Evolutionary conservation across 495 filamentous ascomycete genomes (phyloP), one percentile per base, ranked within the genome.

Genomic region (Aspergillus steynii): DNA sequence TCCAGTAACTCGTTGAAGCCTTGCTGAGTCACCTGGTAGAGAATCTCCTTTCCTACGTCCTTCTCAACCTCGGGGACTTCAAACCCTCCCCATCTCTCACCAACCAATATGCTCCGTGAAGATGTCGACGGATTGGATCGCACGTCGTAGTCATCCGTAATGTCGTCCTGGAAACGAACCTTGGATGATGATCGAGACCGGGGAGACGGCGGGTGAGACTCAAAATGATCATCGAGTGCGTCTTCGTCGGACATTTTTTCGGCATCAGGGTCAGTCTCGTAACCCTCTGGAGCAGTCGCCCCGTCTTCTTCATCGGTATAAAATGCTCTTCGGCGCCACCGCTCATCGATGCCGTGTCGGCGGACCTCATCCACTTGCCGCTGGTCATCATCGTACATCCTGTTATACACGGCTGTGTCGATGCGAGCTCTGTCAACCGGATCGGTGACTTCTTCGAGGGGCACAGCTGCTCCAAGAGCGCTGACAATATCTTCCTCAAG

Each of bases 1-100:
- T 97, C 91, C 5, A 99, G 83, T 4, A 98, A 78, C 71, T 98
- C 92, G 68, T 97, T 97, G 72, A 96, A 88, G 1, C 90, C 92
- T 68, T 96, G 88, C 67, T 96, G 91, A 0, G 89, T 90, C 20
- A 94, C 86, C 68, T 96, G 91, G 67, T 95, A 97, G 6, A 98
- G 77, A 15, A 96, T 85, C 67, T 98, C 95, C 63, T 90, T 91
- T 32, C 92, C 92, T 7, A 89, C 85, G 67, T 96, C 92, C 63
- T 79, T 82, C 66, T 96, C 93, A 15, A 86, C 86, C 53, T 91
- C 89, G 8, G 90, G 89, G 12, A 91, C 88, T 62, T 93, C 90
- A 66, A 90, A 90, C 8, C 86, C 91, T 42, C 87, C 91, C 91
- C 90, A 93, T 45, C 91, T 80, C 70, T 95, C 90, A 7, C 81